Evolutionary conservation across 208 protist species (phyloP).

Genomic region (Novymonas esmeraldas): DNA sequence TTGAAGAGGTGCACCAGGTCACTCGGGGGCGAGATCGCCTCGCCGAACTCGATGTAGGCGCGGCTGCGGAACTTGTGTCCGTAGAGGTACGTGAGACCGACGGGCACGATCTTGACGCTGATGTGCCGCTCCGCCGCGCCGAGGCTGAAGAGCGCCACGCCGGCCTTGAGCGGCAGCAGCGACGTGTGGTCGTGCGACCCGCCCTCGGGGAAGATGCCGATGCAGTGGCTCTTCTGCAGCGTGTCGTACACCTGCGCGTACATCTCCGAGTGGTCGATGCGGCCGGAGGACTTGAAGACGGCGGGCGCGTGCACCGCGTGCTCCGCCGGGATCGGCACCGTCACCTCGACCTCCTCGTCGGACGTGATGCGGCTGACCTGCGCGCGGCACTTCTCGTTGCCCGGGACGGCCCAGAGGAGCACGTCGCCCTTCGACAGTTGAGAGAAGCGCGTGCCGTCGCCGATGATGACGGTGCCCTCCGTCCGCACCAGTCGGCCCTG

Average conservation of each 20-base stretch:
- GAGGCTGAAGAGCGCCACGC: constrained; percentile 94
- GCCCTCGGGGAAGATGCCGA: constrained; percentile 97
- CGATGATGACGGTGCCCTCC: constrained; percentile 55
- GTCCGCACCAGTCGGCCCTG: constrained; percentile 55
- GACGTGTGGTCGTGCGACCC: constrained; percentile 95
- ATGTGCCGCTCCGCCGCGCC: constrained; percentile 86
- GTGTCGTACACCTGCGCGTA: constrained; percentile 92
- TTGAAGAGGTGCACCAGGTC: constrained; percentile 75
- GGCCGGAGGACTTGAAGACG: constrained; percentile 74
- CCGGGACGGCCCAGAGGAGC: constrained; percentile 58
- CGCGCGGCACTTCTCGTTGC: constrained; percentile 51
- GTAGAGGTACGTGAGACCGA: constrained; percentile 93
- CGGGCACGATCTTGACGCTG: constrained; percentile 86
- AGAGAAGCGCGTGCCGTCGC: constrained; percentile 77
- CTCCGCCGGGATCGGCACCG: constrained; percentile 66
- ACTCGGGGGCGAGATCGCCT: constrained; percentile 74
- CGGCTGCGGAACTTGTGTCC: constrained; percentile 93
- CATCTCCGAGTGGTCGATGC: constrained; percentile 93
- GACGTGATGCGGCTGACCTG: constrained; percentile 69
- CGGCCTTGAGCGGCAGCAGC: constrained; percentile 95
- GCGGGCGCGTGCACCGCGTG: constrained; percentile 44
- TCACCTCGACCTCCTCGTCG: constrained; percentile 79
- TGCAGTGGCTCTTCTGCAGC: constrained; percentile 77
- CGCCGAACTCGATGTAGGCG: constrained; percentile 89
- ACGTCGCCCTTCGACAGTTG: constrained; percentile 70